Evolutionary conservation across 1,284 basidiomycete species (phyloP), one percentile per base, ranked within the genome.

Genomic region (Coniferiporia sulphurascens): DNA sequence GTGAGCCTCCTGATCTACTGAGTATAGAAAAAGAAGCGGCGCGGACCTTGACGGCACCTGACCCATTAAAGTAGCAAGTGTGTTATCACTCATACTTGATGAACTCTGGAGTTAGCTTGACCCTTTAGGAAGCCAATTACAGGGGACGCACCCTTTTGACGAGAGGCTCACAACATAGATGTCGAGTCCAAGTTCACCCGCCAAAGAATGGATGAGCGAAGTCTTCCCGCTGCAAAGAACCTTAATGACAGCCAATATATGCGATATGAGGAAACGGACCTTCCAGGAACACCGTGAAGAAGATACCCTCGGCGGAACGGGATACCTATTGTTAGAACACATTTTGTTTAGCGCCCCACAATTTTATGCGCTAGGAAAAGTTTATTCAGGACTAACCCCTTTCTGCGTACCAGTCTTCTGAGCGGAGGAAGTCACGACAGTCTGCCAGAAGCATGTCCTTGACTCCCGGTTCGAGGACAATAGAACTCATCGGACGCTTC

Each of bases 91-190:
- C 87, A 95, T 91, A 60, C 89, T 89, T 56, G 35, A 12, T 6
- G n/a, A 38, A 49, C 34, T 27, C 36, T 35, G 50, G 43, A 32
- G 21, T 22, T 36, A 46, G 43, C 60, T 45, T 36, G 15, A 17
- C 50, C 34, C 19, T 38, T 59, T 62, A 52, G 44, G 59, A 59
- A 52, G 56, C 49, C 48, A 54, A 52, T 45, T 41, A 53, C 54
- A 54, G 55, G 48, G 58, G 50, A 57, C 81, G 65, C 74, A 89
- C 89, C 88, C 89, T 71, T 91, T 92, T 44, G 87, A 84, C 49
- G 89, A 91, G 54, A 95, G 75, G 56, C 87, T 91, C 63, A 94
- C 84, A 54, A 92, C 89, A 69, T 93, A 94, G 64, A 95, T 92
- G 72, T 93, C 91, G 32, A 93, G 78, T n/a, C 86, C 84, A 44